Conservation (phyloP, 2,329 filamentous ascomycete genomes). For the Colletotrichum sp. region DNA sequence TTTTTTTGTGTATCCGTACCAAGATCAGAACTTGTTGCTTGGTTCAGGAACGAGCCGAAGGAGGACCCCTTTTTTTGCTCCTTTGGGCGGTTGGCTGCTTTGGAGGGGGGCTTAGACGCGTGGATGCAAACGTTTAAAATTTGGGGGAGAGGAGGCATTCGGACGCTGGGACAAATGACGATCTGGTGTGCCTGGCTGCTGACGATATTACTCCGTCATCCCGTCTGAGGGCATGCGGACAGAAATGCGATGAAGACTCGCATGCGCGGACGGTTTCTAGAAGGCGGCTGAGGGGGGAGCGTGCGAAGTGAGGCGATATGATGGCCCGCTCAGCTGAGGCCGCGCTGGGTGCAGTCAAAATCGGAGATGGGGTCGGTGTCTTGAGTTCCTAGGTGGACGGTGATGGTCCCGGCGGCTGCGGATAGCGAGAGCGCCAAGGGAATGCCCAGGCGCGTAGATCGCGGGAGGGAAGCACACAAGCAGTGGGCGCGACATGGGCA, state of each 20-base stretch:
- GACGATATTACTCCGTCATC: background rate
- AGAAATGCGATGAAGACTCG: background rate
- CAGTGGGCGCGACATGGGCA: background rate
- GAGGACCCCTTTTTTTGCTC: background rate
- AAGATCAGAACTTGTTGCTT: background rate
- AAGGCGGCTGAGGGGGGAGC: background rate
- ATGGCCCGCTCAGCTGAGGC: background rate
- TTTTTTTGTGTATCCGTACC: background rate
- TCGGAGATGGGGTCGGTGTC: background rate
- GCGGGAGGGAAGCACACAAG: background rate
- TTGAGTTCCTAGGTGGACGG: background rate
- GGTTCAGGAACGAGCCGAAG: background rate
- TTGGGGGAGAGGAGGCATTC: background rate
- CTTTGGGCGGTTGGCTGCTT: background rate
- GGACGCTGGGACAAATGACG: background rate
- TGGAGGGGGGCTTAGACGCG: background rate
- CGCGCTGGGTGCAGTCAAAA: background rate
- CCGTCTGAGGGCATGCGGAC: background rate
- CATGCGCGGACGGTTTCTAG: background rate
- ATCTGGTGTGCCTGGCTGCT: background rate
- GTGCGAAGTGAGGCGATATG: background rate
- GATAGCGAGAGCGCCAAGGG: constrained; percentile 1
- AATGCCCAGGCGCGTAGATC: constrained; percentile 19
- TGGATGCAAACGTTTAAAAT: background rate
- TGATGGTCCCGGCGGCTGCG: background rate